Evolutionary conservation across 768 basidiomycete genomes (phyloP), one percentile per base, ranked within the genome.

Genomic region (Calocybe cyanea): DNA sequence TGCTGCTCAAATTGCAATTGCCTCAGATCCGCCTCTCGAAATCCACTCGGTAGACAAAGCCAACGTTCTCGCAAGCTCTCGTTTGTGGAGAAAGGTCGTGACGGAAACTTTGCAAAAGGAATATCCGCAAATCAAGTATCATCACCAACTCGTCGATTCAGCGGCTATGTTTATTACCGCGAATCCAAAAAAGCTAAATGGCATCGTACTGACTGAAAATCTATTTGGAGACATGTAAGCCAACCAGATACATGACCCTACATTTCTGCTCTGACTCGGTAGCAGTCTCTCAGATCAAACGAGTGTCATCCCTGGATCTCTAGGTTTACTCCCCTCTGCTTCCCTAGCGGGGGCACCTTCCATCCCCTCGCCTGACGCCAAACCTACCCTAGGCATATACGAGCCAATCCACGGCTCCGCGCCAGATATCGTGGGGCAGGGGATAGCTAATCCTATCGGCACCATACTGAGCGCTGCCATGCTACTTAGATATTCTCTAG

Each of bases 1-100:
- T 34, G 96, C 95, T 9, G 94, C 90, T 30, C 87, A 91, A 65
- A 88, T 98, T 55, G 94, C 96, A 15, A 66, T 92, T 41, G 72
- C 85, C 18, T 68, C 81, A 4, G 75, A 87, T 60, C 96, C 96
- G 3, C 92, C 94, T 15, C 75, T 95, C 38, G 76, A 81, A 17
- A 84, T 99, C 48, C 90, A 92, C 66, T 95, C 92, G 0, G 75
- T 99, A 64, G 96, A 99, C 75, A 99, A 99, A 69, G 96, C 96
- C 43, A 99, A 99, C 67, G 96, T 99, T 17, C 81, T 99, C 45
- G 96, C 96, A 18, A 89, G 82, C 60, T 95, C 92, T 28, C 73
- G 96, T 39, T 71, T 99, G 33, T 99, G 96, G 96, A 73, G 96
- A 47, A 92, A 85, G 64, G 87, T 91, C 17, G 95, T 96, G 43